Evolutionary conservation across 1,284 basidiomycete genomes (phyloP), one percentile per base, ranked within the genome.

Genomic region (Ustilago esculenta): DNA sequence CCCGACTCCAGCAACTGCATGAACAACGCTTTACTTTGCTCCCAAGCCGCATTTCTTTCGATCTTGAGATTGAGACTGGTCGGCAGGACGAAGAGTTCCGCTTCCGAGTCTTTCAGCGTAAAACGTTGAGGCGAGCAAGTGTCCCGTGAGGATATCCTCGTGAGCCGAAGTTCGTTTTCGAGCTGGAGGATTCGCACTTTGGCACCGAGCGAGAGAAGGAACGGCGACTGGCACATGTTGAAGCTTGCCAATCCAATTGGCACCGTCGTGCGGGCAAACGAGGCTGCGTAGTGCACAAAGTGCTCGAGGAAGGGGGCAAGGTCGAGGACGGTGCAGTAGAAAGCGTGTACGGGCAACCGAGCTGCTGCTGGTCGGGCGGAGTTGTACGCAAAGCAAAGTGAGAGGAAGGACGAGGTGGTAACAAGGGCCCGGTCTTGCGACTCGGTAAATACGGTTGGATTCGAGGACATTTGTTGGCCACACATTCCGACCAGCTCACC

Each of bases 171-270:
- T 17, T 68, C 60, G 25, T 70, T 60, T 36, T 73, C 73, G 11
- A 73, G 43, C 35, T 72, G 69, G 5, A 74, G 30, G 15, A 74
- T 58, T 4, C 72, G 53, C 20, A 64, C 60, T 37, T 76, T 76
- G 23, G 69, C 69, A 1, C 69, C 70, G 12, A 74, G 55, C 5
- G 53, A 68, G 17, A 76, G 64, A 10, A 69, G 39, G 20, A 54
- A 76, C 1, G 75, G 57, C 3, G 18, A 51, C 2, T 40, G 39
- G 14, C 56, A 63, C 6, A 73, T 36, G 44, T 71, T 71, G 50
- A 61, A 66, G 29, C 42, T 41, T 17, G 65, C 65, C 52, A 68
- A 24, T 7, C 44, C 36, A 7, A 14, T n/a, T 1, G 25, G 14
- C 0, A 24, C 15, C 0, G 36, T 5, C 2, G 40, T 8, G 10